Conservation (phyloP, 805 yeast genomes). For the Saccharomycopsis vini region DNA sequence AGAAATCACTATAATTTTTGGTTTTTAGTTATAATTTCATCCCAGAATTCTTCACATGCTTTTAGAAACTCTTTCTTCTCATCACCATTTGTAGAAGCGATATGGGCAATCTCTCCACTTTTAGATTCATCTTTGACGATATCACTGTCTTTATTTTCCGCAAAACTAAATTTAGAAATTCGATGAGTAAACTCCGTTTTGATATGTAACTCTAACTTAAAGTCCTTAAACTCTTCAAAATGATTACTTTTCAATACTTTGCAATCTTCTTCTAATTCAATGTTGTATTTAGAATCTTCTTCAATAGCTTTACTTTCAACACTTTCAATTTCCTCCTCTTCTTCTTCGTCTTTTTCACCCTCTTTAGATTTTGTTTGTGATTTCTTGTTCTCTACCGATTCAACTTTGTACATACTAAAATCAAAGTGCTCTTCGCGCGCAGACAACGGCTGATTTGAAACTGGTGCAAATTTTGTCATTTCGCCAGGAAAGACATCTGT, state of each 20-base stretch:
- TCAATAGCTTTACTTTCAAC: slow-evolving; percentile 31
- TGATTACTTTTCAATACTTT: background rate
- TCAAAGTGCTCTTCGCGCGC: slow-evolving; percentile 37
- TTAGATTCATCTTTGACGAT: background rate
- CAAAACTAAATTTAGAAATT: slow-evolving; percentile 16
- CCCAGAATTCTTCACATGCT: slow-evolving; percentile 11
- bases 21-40: slow-evolving; percentile 3
- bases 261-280: slow-evolving; percentile 5
- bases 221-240: slow-evolving; percentile 1
- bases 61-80: slow-evolving; percentile 11
- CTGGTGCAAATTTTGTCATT: slow-evolving; percentile 38
- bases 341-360: slow-evolving; percentile 19
- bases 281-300: slow-evolving; percentile 27
- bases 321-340: slow-evolving; percentile 22
- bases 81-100: background rate
- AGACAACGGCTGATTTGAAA: slow-evolving; percentile 42
- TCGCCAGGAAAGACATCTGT: slow-evolving; percentile 44
- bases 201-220: slow-evolving; percentile 2
- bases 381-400: slow-evolving; percentile 2
- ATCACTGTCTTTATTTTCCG: background rate
- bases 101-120: background rate
- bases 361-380: slow-evolving; percentile 3
- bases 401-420: slow-evolving; percentile 20
- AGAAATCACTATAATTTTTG: background rate
- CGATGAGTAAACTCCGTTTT: slow-evolving; percentile 7